Evolutionary conservation across 257 asterid genomes (phyloP).

Genomic region (Capsicum baccatum): DNA sequence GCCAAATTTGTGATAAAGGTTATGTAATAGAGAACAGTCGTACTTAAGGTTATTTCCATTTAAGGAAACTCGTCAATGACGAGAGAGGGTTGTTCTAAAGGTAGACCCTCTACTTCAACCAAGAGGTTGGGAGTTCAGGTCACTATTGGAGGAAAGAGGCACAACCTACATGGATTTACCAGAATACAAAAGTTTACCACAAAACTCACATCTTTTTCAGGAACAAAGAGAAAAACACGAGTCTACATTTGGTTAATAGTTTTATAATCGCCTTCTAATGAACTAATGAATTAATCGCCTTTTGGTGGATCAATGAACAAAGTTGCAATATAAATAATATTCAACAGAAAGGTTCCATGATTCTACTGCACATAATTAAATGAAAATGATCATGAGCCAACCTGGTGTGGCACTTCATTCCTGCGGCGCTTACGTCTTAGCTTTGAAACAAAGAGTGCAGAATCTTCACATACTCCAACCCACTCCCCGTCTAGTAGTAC

Average conservation of each 20-base stretch:
- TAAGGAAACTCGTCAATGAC: background rate
- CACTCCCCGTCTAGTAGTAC: slow-evolving; percentile 87
- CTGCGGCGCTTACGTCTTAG: slow-evolving; percentile 27
- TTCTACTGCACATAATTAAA: background rate
- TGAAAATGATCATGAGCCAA: slow-evolving; percentile 39
- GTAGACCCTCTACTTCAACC: background rate
- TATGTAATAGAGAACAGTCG: background rate
- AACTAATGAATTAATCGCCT: background rate
- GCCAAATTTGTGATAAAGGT: slow-evolving; percentile 11
- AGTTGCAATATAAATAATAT: background rate
- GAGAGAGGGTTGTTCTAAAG: slow-evolving; percentile 5
- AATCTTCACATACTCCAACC: slow-evolving; percentile 82
- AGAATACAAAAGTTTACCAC: slow-evolving; percentile 21
- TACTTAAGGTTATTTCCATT: background rate
- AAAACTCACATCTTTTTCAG: background rate
- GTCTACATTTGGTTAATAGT: slow-evolving; percentile 8
- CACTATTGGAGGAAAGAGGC: slow-evolving; percentile 8
- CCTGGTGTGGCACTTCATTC: slow-evolving; percentile 71
- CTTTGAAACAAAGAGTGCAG: slow-evolving; percentile 61
- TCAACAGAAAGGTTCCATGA: background rate
- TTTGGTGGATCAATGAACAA: slow-evolving; percentile 15
- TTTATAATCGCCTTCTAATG: background rate
- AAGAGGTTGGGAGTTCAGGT: background rate
- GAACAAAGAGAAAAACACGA: background rate
- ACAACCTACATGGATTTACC: background rate